phyloP scores from a whole-genome alignment of 441 rosid genomes.

The Pelargonium australe region DNA sequence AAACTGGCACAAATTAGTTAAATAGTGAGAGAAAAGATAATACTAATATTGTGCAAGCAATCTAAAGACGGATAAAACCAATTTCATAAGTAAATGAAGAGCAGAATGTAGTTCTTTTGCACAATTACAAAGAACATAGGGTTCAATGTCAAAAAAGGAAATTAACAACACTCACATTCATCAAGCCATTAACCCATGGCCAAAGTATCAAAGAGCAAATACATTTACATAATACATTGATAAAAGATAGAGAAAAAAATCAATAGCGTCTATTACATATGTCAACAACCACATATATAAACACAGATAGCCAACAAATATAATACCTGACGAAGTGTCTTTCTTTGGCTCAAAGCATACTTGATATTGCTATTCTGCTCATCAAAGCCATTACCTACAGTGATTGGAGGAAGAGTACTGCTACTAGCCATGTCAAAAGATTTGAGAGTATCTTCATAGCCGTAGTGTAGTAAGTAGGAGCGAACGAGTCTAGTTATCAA shows the following conservation, averaged over 20 bases:
- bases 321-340: constrained; percentile 69
- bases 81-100: not conserved
- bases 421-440: constrained; percentile 76
- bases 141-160: constrained; percentile 2
- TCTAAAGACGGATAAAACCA: not conserved
- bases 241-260: not conserved
- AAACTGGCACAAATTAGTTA: not conserved
- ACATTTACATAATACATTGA: not conserved
- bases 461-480: constrained; percentile 83
- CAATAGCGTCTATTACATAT: not conserved
- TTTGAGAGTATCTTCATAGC: constrained; percentile 81
- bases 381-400: constrained; percentile 49
- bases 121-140: not conserved
- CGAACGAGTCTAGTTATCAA: constrained; percentile 63
- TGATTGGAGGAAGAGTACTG: constrained; percentile 64
- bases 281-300: not conserved
- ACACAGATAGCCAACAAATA: constrained; percentile 13
- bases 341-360: constrained; percentile 73
- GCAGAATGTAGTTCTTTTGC: not conserved
- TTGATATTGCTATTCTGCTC: constrained; percentile 40
- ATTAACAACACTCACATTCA: not conserved
- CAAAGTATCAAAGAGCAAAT: not conserved
- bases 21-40: not conserved
- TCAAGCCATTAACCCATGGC: not conserved
- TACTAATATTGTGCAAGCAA: not conserved